Evolutionary conservation across 179 eudicot species (phyloP).

Genomic region (Camellia oleifera): DNA sequence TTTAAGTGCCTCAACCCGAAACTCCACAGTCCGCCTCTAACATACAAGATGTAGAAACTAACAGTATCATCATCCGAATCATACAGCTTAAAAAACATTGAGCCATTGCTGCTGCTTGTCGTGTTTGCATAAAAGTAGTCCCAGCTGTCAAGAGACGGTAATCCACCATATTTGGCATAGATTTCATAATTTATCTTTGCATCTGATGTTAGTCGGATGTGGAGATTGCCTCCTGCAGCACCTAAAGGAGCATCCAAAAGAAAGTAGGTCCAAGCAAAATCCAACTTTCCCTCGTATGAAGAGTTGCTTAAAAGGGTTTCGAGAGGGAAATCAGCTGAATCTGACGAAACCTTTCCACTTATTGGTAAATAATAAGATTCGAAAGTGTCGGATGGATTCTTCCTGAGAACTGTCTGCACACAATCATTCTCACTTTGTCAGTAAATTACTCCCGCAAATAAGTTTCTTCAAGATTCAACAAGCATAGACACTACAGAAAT

Average conservation of each 20-base stretch:
- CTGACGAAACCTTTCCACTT: slow-evolving; percentile 35
- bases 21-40: slow-evolving; percentile 81
- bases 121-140: slow-evolving; percentile 67
- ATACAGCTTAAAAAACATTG: slow-evolving; percentile 65
- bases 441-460: slow-evolving; percentile 30
- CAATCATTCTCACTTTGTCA: slow-evolving; percentile 42
- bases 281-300: slow-evolving; percentile 29
- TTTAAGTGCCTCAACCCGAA: slow-evolving; percentile 54
- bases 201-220: slow-evolving; percentile 54
- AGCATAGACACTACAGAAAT: slow-evolving; percentile 5
- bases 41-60: slow-evolving; percentile 72
- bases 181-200: slow-evolving; percentile 47
- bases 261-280: slow-evolving; percentile 71
- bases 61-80: slow-evolving; percentile 58
- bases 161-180: slow-evolving; percentile 71
- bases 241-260: slow-evolving; percentile 76
- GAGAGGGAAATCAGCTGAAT: slow-evolving; percentile 60
- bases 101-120: slow-evolving; percentile 63
- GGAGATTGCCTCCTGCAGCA: slow-evolving; percentile 82
- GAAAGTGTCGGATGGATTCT: slow-evolving; percentile 56
- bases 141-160: slow-evolving; percentile 61
- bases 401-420: slow-evolving; percentile 80
- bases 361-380: slow-evolving; percentile 71
- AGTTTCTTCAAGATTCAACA: slow-evolving; percentile 26
- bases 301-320: slow-evolving; percentile 71